These are phyloP conservation scores for Arabidopsis hybrid DNA, from an alignment of 441 rosid genomes.

Conservation along the genomic window DNA sequence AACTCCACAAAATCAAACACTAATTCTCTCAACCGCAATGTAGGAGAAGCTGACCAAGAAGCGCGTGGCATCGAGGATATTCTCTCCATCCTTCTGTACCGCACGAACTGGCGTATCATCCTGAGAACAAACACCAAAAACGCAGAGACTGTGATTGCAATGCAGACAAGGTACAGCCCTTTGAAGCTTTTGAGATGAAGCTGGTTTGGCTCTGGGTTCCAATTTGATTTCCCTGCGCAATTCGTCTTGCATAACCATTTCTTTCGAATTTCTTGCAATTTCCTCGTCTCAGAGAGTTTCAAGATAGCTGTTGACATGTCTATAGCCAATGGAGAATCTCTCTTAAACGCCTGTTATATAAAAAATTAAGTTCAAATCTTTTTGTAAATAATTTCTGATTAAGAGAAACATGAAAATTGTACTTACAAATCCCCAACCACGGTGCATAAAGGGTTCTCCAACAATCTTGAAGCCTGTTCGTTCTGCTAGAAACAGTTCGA, in stretches of 20 bases:
- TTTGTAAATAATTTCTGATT: neutral
- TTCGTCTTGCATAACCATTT: conserved; percentile 72
- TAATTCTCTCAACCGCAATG: conserved; percentile 47
- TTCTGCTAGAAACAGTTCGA: conserved; percentile 67
- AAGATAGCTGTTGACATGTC: conserved; percentile 90
- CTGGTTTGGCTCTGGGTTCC: conserved; percentile 56
- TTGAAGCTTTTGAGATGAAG: conserved; percentile 79
- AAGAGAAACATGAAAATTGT: conserved; percentile 7
- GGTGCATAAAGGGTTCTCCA: conserved; percentile 77
- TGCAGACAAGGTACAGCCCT: conserved; percentile 79
- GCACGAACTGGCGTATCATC: conserved; percentile 59
- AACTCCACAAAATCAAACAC: conserved; percentile 65
- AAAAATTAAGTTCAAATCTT: conserved; percentile 8
- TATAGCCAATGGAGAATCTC: conserved; percentile 69
- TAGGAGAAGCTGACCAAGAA: conserved; percentile 45
- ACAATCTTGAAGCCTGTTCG: conserved; percentile 67
- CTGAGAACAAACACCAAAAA: conserved; percentile 58
- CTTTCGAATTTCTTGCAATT: conserved; percentile 63
- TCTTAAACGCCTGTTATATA: conserved; percentile 68
- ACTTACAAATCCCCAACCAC: conserved; percentile 99
- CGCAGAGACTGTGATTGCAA: conserved; percentile 56
- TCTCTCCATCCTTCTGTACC: conserved; percentile 58
- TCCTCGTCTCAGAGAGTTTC: conserved; percentile 76
- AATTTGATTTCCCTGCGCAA: conserved; percentile 50
- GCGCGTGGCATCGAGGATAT: conserved; percentile 6